Evolutionary conservation across 169 alveolate species (phyloP), one percentile per base, ranked within the genome.

Genomic region (Eimeria falciformis): DNA sequence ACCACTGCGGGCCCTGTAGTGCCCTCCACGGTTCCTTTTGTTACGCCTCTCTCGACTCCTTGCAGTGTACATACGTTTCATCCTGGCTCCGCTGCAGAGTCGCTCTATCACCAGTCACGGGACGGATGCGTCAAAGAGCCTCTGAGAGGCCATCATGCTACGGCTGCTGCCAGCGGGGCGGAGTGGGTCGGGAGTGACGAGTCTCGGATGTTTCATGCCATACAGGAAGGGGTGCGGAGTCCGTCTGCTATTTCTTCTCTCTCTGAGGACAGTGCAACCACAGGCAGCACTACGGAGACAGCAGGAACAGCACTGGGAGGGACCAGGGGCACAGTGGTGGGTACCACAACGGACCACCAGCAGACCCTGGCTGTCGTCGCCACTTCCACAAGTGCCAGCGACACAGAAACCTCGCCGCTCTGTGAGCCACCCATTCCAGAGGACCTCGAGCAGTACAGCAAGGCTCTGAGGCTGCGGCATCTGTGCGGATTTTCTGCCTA

Each of bases 141-240:
- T 27, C 25, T 73, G 84, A 46, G 84, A 29, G 58, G 40, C 40
- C 0, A 33, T 33, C 0, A 33, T 33, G 40, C 40, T 33, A 58
- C 84, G 9, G 84, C 84, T 17, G 84, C 84, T 40, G 84, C 84
- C 21, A 27, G 45, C 37, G 84, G 62, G 37, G 84, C 62, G 84
- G 53, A 40, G n/a, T 73, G 84, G 84, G 29, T 40, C 37, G 55
- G 84, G 40, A 33, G 5, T 23, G 84, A 43, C 12, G 84, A 73
- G 37, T 18, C 55, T 23, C 56, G 84, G 0, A 45, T 46, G 0
- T 73, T 73, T 46, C 84, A 73, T n/a, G n/a, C 84, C n/a, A 73
- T 73, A 12, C 50, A 73, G n/a, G 84, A 73, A 45, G 84, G 84
- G 9, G 14, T 73, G 27, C 17, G 37, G 62, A 73, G 84, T 58